Evolutionary conservation across 2,329 filamentous ascomycete species (phyloP), one percentile per base, ranked within the genome.

Genomic region (Escovopsis weberi): DNA sequence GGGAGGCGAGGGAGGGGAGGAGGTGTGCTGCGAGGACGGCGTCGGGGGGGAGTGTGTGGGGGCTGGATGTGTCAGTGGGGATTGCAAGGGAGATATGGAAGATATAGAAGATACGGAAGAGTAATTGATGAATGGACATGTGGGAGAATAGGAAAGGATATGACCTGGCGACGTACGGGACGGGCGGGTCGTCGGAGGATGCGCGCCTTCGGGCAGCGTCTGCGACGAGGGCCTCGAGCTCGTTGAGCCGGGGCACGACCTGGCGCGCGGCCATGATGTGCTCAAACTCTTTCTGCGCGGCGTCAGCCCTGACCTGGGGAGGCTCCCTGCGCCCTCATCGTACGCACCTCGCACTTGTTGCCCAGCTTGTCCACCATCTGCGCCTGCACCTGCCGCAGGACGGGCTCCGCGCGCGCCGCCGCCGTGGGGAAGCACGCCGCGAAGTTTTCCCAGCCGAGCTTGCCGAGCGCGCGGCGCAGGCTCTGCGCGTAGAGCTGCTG

Each of bases 401-500:
- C 65, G 7, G 58, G 61, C 23, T 71, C 70, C 18, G 73, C 67
- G 47, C 65, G 60, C 34, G 59, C 54, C 15, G 72, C 68, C n/a
- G 79, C 64, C 18, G 70, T 75, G 37, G 77, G 76, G 55, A 77
- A 81, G 59, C 77, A 81, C 2, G 69, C 63, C 2, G 69, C 69
- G 50, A 80, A 72, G 55, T 74, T 75, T 39, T 70, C 65, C 61
- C 68, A 75, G 48, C 61, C 67, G 43, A 80, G 64, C 53, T 72
- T 70, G 49, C 57, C 62, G 30, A 80, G 65, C 2, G 76, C 78
- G 50, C 68, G 68, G 38, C 58, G 50, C 23, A 80, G 66, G 26
- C 68, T 68, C 44, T 64, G 59, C 42, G 64, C 62, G 54, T 76
- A 78, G 32, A 78, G 62, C 42, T 68, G 61, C 41, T 69, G 66